A percentile compares a stretch with the other conserved stretches of the same genome.
These are phyloP conservation scores for Dictyostelium citrinum DNA, from an alignment of 78 protist species.

Conservation along the genomic window DNA sequence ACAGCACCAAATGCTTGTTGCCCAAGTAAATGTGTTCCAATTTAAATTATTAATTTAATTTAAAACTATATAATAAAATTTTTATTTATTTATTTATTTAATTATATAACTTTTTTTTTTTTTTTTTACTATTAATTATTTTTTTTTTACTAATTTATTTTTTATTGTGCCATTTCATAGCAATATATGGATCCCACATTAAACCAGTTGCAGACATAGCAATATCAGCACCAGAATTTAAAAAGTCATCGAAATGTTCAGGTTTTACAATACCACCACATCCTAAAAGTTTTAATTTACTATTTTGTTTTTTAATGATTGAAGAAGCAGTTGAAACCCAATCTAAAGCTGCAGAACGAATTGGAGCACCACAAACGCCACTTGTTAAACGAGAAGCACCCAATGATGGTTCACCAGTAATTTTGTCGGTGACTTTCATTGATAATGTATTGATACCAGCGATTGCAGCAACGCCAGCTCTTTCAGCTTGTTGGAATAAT, in stretches of 20 bases:
- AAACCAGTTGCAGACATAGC: constrained; percentile 72
- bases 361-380: constrained; percentile 80
- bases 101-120: too few species aligned
- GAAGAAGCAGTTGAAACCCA: constrained; percentile 39
- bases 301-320: constrained; percentile 26
- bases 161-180: constrained; percentile 65
- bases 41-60: neutral
- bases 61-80: too few species aligned
- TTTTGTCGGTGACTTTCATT: constrained; percentile 51
- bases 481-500: constrained; percentile 4
- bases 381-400: constrained; percentile 48
- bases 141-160: neutral
- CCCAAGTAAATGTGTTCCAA: neutral
- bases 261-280: constrained; percentile 75
- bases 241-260: constrained; percentile 49
- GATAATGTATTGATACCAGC: constrained; percentile 66
- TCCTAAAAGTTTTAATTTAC: constrained; percentile 23
- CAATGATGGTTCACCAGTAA: constrained; percentile 48
- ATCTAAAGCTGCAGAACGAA: constrained; percentile 51
- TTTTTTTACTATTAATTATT: too few species aligned
- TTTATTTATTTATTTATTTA: too few species aligned
- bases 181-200: constrained; percentile 73
- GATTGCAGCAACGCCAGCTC: constrained; percentile 67
- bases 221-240: constrained; percentile 48
- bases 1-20: neutral